Evolutionary conservation across 2,329 filamentous ascomycete genomes (phyloP).

Genomic region (Chrysosphaeria jannelii): DNA sequence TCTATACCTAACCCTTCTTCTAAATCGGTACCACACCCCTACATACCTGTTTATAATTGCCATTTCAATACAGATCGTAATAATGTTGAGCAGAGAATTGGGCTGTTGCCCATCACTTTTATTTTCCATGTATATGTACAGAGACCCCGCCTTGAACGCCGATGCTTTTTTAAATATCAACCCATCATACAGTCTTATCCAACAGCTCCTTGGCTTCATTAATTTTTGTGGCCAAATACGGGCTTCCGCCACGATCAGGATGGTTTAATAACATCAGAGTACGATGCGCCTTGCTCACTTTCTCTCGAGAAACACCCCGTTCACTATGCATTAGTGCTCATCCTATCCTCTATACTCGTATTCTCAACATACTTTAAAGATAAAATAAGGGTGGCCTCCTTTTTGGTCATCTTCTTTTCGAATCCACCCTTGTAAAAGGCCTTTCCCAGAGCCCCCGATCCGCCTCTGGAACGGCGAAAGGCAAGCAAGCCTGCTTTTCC

Average conservation of each 20-base stretch:
- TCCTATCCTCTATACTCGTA: no score
- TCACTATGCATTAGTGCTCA: constrained; percentile 32
- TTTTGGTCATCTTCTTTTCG: constrained; percentile 74
- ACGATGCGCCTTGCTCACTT: constrained; percentile 82
- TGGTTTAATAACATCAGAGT: constrained; percentile 94
- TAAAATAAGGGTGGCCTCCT: constrained; percentile 72
- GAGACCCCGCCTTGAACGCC: no score
- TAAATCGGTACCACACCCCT: no score
- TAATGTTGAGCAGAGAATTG: no score
- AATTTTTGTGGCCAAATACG: constrained; percentile 88
- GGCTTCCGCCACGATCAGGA: constrained; percentile 85
- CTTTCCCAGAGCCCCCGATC: constrained; percentile 53
- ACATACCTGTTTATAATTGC: no score
- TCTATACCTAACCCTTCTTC: no score
- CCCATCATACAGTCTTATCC: constrained; percentile 33
- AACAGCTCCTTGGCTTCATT: constrained; percentile 95
- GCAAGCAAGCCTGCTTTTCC: constrained; percentile 81
- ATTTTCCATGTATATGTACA: no score
- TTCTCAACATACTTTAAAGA: constrained; percentile 67
- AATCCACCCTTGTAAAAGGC: constrained; percentile 98
- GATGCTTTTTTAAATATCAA: no score
- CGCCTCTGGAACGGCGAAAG: constrained; percentile 51
- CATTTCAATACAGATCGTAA: no score
- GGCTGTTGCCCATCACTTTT: no score
- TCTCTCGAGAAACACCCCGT: constrained; percentile 64